Conservation (phyloP, 2,329 filamentous ascomycete species). For the Venturia asperata region DNA sequence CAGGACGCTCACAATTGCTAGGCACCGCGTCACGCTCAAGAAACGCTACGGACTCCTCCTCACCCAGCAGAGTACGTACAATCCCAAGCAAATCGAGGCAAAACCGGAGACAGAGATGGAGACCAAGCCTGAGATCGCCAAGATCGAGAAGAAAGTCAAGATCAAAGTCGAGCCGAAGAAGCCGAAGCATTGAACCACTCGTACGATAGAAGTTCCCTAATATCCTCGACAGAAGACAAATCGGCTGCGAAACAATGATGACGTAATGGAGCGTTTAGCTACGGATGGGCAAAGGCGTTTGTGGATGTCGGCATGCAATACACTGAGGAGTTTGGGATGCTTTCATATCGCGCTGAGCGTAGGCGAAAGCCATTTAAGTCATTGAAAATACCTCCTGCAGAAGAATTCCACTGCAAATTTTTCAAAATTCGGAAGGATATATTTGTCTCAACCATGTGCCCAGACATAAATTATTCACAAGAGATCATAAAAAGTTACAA, state of each 20-base stretch:
- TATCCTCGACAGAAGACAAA: neutral
- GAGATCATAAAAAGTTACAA: too few relatives aligned
- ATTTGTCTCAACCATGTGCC: too few relatives aligned
- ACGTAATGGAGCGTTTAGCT: neutral
- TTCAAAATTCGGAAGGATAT: too few relatives aligned
- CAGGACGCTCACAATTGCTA: constrained; percentile 28
- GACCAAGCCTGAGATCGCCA: neutral
- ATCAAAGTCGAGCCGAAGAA: constrained; percentile 8
- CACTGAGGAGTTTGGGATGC: neutral
- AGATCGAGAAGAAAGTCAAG: constrained; percentile 9
- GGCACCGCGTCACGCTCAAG: constrained; percentile 91
- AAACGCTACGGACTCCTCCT: constrained; percentile 83
- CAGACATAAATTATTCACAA: too few relatives aligned
- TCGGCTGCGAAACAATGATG: constrained; percentile 9
- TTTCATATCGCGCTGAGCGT: neutral
- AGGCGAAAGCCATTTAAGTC: too few relatives aligned
- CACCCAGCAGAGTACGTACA: constrained; percentile 49
- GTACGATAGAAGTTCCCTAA: neutral
- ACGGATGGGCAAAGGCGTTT: neutral
- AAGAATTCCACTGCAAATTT: too few relatives aligned
- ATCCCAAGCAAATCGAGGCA: neutral
- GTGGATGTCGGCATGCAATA: neutral
- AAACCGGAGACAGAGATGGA: neutral
- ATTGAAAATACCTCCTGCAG: too few relatives aligned
- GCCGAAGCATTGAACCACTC: neutral